Base-by-base conservation (phyloP, 495 filamentous ascomycete species). In the Tuber calosporum region DNA sequence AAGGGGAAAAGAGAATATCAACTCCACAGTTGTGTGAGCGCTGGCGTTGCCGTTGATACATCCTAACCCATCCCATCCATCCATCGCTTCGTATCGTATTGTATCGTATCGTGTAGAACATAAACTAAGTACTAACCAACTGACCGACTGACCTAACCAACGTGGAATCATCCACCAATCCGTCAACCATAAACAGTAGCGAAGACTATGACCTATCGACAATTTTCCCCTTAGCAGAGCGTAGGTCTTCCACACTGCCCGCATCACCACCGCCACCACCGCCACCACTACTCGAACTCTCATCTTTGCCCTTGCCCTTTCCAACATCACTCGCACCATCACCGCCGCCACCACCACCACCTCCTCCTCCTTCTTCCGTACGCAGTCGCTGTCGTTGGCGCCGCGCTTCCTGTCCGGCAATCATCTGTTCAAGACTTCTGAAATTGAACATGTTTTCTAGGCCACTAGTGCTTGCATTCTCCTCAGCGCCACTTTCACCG, bases 381-480 rank as follows among this genome's bases (percentile, higher is more conserved):
- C 17, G 39, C 5, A 22, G 41, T 45, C 43, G 34, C 3, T 38
- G 77, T 70, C 38, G 68, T 53, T 69, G 69, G 19, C 71, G 41
- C 77, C 66, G 74, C 43, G 74, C 74, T 42, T 90, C 88, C 70
- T 91, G 89, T 42, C 88, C 84, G 4, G 90, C 92, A 71, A 97
- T 93, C 79, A 97, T 90, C 73, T 90, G 92, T 4, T 92, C 92
- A 38, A 97, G 84, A 77, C 93, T 97, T 71, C 91, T 85, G 79
- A 97, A 97, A 82, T 96, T 97, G 84, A 96, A 94, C 88, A 96
- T 88, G 2, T 92, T 88, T 78, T 97, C 94, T 0, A 84, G 82
- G 67, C 87, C 83, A 74, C 85, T 87, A 40, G 5, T 39, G 37
- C 84, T 87, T 11, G 86, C 87, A 70, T 85, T 83, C 34, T 83